These are phyloP conservation scores for Podaxis sp. DNA, from an alignment of 768 basidiomycete species.

Conservation along the genomic window DNA sequence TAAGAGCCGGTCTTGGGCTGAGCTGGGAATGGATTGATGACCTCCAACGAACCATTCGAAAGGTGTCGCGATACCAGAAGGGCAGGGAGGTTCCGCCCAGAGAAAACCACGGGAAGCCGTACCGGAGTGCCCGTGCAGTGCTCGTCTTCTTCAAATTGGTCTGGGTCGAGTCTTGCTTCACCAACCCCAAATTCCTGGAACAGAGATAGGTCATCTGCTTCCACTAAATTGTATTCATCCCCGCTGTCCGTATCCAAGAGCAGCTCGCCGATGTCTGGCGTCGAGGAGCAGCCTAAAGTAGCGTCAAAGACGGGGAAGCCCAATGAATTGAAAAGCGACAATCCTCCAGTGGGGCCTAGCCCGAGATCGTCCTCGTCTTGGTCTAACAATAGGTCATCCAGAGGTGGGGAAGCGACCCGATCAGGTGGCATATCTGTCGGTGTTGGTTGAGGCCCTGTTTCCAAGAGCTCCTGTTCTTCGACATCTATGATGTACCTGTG, in stretches of 20 bases:
- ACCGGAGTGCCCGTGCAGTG: neutral
- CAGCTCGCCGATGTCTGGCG: neutral
- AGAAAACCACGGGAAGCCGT: neutral
- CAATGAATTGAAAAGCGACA: neutral
- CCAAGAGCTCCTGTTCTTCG: conserved; percentile 11
- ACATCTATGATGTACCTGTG: conserved; percentile 6
- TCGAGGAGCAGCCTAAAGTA: neutral
- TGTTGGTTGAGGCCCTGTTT: neutral
- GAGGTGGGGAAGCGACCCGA: neutral
- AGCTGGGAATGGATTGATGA: neutral
- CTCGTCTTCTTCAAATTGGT: neutral
- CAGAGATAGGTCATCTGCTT: neutral
- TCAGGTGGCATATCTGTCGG: neutral
- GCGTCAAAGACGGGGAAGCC: neutral
- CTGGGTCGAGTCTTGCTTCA: neutral
- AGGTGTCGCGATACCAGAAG: neutral
- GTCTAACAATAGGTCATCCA: conserved; percentile 1
- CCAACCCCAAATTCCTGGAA: neutral
- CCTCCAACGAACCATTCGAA: neutral
- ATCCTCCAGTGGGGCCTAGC: neutral
- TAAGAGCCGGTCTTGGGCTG: neutral
- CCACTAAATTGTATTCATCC: neutral
- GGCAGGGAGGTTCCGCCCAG: neutral
- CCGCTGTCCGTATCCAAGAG: conserved; percentile 7
- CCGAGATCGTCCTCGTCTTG: neutral